Evolutionary conservation across 192 early-diverging fungal genomes (phyloP).

Genomic region (Chytriomyces hyalinus): DNA sequence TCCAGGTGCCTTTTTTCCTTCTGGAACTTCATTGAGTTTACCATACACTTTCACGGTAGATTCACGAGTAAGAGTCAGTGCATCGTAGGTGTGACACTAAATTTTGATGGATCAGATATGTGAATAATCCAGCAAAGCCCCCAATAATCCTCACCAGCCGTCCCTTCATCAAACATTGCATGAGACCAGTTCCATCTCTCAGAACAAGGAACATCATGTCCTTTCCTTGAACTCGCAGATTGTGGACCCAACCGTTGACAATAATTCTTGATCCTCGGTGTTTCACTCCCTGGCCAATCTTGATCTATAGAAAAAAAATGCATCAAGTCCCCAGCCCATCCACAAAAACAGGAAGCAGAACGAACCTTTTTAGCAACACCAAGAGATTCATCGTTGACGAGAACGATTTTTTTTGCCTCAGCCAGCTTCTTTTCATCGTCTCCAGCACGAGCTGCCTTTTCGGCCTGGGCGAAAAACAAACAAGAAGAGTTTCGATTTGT

Average conservation of each 20-base stretch:
- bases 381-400: conserved; percentile 74
- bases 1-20: conserved; percentile 96
- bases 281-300: conserved; percentile 67
- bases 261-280: conserved; percentile 80
- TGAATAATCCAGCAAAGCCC: background rate
- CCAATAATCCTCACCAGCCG: conserved; percentile 64
- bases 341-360: background rate
- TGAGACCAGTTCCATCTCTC: conserved; percentile 91
- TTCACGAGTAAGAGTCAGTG: conserved; percentile 88
- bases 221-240: conserved; percentile 93
- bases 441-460: conserved; percentile 52
- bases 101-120: background rate
- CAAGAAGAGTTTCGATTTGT: background rate
- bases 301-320: conserved; percentile 63
- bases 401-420: conserved; percentile 80
- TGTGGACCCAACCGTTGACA: conserved; percentile 93
- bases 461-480: conserved; percentile 34
- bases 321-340: conserved; percentile 5
- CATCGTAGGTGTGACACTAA: conserved; percentile 93
- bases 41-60: conserved; percentile 92
- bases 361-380: conserved; percentile 71
- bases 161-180: conserved; percentile 92
- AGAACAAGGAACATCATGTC: conserved; percentile 95
- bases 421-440: conserved; percentile 81
- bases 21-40: conserved; percentile 83